Percentiles rank a stretch among this genome's conserved stretches.
Evolutionary conservation across 768 basidiomycete genomes (phyloP).

Genomic region (Mycena indigotica): DNA sequence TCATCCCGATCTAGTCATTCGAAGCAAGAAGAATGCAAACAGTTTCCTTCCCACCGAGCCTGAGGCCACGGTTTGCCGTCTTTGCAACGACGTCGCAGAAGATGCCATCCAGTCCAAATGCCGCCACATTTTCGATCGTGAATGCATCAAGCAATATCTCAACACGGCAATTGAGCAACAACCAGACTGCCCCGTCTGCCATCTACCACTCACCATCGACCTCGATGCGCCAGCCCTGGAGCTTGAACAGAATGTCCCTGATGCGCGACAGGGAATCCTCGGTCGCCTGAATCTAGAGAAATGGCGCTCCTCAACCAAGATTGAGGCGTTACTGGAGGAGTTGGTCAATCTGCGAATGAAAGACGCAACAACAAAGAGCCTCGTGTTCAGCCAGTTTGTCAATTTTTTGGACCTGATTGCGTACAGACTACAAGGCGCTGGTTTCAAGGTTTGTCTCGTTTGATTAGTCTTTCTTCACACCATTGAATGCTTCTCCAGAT

Average conservation of each 20-base stretch:
- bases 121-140: constrained; percentile 92
- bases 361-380: constrained; percentile 91
- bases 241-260: constrained; percentile 58
- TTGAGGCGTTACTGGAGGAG: constrained; percentile 95
- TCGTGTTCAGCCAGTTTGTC: constrained; percentile 96
- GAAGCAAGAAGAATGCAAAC: constrained; percentile 76
- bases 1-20: constrained; percentile 90
- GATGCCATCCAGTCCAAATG: constrained; percentile 96
- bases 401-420: constrained; percentile 93
- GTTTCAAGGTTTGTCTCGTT: constrained; percentile 69
- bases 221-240: constrained; percentile 93
- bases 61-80: constrained; percentile 85
- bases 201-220: constrained; percentile 89
- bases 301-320: constrained; percentile 96
- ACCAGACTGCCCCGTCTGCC: constrained; percentile 95
- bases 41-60: constrained; percentile 59
- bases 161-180: constrained; percentile 71
- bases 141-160: constrained; percentile 93
- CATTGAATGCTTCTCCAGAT: constrained; percentile 48
- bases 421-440: constrained; percentile 86
- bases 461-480: neutral
- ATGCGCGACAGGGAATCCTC: constrained; percentile 85
- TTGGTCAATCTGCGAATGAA: constrained; percentile 78
- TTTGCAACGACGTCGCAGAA: constrained; percentile 97
- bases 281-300: constrained; percentile 85